phyloP scores from a whole-genome alignment of 495 filamentous ascomycete genomes.

The Evernia prunastri region DNA sequence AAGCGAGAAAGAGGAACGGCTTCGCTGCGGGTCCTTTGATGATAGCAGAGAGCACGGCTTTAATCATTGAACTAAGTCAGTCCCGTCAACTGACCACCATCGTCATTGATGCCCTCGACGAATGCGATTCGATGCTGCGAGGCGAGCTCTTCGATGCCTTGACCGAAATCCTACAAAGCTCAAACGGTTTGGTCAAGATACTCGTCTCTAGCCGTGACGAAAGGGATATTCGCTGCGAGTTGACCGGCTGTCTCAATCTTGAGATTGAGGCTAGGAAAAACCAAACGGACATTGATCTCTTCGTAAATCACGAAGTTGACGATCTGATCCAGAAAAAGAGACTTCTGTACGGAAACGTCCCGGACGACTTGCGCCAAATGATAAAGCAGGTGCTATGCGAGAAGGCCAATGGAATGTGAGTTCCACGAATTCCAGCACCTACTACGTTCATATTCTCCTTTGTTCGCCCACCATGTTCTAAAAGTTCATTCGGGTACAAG shows the following conservation, averaged over 20 bases:
- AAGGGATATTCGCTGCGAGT: conserved; percentile 30
- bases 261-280: conserved; percentile 31
- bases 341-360: conserved; percentile 9
- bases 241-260: conserved; percentile 29
- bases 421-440: no score
- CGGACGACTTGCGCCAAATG: conserved; percentile 21
- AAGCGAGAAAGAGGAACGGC: conserved; percentile 6
- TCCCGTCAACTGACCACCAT: conserved; percentile 24
- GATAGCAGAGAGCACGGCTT: conserved; percentile 13
- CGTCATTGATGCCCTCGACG: conserved; percentile 39
- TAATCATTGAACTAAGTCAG: conserved; percentile 8
- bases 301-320: conserved; percentile 25
- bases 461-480: no score
- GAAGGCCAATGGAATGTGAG: conserved; percentile 35
- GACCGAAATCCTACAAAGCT: conserved; percentile 26
- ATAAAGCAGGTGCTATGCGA: conserved; percentile 27
- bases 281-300: conserved; percentile 30
- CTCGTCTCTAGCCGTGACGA: conserved; percentile 37
- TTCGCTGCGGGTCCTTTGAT: conserved; percentile 13
- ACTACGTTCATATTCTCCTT: no score
- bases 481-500: no score
- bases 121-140: conserved; percentile 30
- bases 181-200: conserved; percentile 33
- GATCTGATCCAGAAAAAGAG: conserved; percentile 20
- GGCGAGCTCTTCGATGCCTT: conserved; percentile 28